Evolutionary conservation across 2,329 filamentous ascomycete genomes (phyloP).

Genomic region (Stemphylium vesicarium): DNA sequence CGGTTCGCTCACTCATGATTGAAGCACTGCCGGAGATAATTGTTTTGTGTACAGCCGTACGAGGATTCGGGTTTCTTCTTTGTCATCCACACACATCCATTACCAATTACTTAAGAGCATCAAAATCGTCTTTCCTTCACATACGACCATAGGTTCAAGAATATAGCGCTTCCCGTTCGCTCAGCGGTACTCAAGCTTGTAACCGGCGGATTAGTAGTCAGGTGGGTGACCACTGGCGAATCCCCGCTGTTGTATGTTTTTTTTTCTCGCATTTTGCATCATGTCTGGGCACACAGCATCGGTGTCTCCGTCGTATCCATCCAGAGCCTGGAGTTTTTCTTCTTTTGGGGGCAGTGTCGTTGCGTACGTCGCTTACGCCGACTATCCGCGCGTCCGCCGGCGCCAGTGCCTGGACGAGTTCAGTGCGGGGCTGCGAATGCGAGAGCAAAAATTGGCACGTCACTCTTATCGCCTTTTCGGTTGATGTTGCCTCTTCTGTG

Average conservation of each 20-base stretch:
- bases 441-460: too few relatives aligned
- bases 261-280: constrained; percentile 3
- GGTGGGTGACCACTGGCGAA: constrained; percentile 15
- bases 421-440: too few relatives aligned
- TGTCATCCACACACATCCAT: neutral
- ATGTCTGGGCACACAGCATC: too few relatives aligned
- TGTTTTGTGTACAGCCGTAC: neutral
- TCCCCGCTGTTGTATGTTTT: constrained; percentile 19
- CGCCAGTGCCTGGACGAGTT: too few relatives aligned
- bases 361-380: too few relatives aligned
- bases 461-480: too few relatives aligned
- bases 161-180: constrained; percentile 12
- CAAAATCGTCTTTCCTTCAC: neutral
- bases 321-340: neutral
- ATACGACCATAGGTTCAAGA: constrained; percentile 12
- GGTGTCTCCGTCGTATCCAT: too few relatives aligned
- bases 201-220: constrained; percentile 13
- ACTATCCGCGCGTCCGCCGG: too few relatives aligned
- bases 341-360: too few relatives aligned
- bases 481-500: too few relatives aligned
- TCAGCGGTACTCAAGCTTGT: constrained; percentile 8
- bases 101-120: neutral
- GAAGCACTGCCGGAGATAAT: neutral
- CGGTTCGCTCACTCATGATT: neutral
- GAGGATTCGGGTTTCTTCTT: too few relatives aligned